Conservation (phyloP, 2,329 filamentous ascomycete species). For the Fusarium compactum region DNA sequence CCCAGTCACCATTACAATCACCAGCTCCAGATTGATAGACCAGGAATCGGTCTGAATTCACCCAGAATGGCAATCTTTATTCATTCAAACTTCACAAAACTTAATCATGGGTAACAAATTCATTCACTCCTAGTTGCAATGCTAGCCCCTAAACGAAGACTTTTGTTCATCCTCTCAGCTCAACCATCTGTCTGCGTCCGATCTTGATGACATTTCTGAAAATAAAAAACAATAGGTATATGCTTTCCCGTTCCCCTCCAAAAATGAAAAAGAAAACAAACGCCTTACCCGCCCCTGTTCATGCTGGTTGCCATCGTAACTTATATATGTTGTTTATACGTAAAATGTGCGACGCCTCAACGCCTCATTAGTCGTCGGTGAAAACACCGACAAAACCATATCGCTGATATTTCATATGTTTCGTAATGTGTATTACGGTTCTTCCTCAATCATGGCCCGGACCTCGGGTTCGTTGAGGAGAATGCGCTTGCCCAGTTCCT, state of each 20-base stretch:
- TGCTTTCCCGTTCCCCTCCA: conserved; percentile 29
- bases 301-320: conserved; percentile 43
- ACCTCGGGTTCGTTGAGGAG: conserved; percentile 70
- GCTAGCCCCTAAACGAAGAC: conserved; percentile 22
- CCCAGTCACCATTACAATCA: not conserved
- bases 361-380: conserved; percentile 41
- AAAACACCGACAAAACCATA: conserved; percentile 29
- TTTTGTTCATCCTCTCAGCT: conserved; percentile 30
- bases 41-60: too few species aligned
- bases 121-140: conserved; percentile 29
- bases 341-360: conserved; percentile 42
- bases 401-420: conserved; percentile 12
- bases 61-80: not conserved
- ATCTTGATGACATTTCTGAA: conserved; percentile 18
- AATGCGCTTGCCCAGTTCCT: conserved; percentile 83
- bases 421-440: conserved; percentile 44
- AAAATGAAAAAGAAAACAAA: conserved; percentile 27
- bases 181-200: conserved; percentile 2
- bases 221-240: conserved; percentile 47
- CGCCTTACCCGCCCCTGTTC: conserved; percentile 41
- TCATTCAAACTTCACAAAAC: not conserved
- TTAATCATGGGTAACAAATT: conserved; percentile 1
- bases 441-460: conserved; percentile 62
- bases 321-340: conserved; percentile 39
- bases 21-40: not conserved